Base-by-base conservation (phyloP, 805 yeast genomes). In the Candida verbasci region DNA sequence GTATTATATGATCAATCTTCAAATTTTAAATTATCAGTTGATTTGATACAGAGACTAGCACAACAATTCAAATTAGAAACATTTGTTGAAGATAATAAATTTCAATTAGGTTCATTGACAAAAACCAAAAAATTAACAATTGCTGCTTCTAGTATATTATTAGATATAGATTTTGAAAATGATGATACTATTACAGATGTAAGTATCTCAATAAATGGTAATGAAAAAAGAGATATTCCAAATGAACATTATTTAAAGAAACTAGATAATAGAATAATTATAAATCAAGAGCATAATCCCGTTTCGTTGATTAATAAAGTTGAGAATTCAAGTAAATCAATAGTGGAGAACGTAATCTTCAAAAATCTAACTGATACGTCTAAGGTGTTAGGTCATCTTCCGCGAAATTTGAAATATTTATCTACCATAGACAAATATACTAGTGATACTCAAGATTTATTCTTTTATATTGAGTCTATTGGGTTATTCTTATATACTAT, bases 61-160 rank as follows among this genome's bases (percentile, higher is more conserved):
- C 67, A 63, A 37, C 64, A 58, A 37, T 52, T 67, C 43, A 57
- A 54, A 31, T 49, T 67, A 8, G 73, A 67, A 39, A 67, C 73
- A 1, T 67, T 63, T 37, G 53, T 64, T 33, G 33, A 30, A 15
- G 73, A 67, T 41, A 55, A 37, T 8, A 35, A 25, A 15, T 39
- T 35, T 23, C 38, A 43, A 15, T 39, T 45, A 16, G 21, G 42
- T 3, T 4, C 21, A 11, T 10, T 27, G 11, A 28, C 22, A 5
- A 46, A 48, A 15, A 46, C 52, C 21, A 58, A 58, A 29, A 48
- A 71, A 35, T 50, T 67, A 33, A 56, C 70, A 10, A 67, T 67
- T 24, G 73, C 72, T 1, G 72, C 72, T 8, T 53, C 67, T 2
- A 50, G 58, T 14, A 59, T 65, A 6, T 53, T 67, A 22, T 50